Evolutionary conservation across 1,139 yeast species (phyloP).

Genomic region (Arxiozyma telluris): DNA sequence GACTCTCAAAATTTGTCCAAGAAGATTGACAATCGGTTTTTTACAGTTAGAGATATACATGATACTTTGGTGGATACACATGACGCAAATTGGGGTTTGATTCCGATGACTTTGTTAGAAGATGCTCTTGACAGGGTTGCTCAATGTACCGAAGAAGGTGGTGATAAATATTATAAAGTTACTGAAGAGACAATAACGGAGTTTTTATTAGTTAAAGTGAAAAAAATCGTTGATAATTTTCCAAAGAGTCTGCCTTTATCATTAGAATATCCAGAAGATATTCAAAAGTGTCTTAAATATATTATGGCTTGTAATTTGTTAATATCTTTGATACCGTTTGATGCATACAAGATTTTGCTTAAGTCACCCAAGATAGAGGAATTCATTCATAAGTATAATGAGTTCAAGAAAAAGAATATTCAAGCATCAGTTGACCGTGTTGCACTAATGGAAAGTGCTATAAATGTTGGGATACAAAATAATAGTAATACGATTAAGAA

Average conservation of each 20-base stretch:
- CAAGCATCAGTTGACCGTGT: constrained; percentile 12
- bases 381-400: constrained; percentile 10
- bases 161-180: constrained; percentile 41
- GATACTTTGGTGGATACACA: constrained; percentile 22
- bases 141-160: constrained; percentile 41
- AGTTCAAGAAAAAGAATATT: constrained; percentile 7
- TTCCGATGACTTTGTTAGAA: constrained; percentile 18
- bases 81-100: constrained; percentile 18
- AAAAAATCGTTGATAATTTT: constrained; percentile 30
- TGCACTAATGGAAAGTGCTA: constrained; percentile 21
- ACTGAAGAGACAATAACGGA: constrained; percentile 32
- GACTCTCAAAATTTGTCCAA: not conserved
- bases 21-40: constrained; percentile 14
- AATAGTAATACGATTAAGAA: constrained; percentile 8
- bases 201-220: constrained; percentile 34
- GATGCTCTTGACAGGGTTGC: constrained; percentile 34
- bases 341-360: constrained; percentile 15
- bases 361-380: constrained; percentile 7
- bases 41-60: constrained; percentile 32
- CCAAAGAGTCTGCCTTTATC: constrained; percentile 23
- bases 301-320: constrained; percentile 21
- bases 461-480: constrained; percentile 16
- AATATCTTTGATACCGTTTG: constrained; percentile 24
- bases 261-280: constrained; percentile 16
- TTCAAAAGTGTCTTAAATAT: constrained; percentile 13